Base-by-base conservation (phyloP, 805 yeast genomes). In the Candida patagonica region DNA sequence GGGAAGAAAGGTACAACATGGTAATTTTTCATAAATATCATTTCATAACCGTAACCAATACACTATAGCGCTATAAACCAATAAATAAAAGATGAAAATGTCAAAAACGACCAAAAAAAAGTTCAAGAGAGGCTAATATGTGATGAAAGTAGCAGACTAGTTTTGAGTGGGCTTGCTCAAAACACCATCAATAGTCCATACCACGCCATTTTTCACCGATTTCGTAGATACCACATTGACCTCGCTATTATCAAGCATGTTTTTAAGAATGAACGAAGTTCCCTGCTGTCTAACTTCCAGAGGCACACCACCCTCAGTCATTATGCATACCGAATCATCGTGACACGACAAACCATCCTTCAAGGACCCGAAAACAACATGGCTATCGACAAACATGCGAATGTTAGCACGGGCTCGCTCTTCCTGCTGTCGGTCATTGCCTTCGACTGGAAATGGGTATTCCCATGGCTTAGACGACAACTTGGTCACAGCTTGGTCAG, bases 401-500 rank as follows among this genome's bases (percentile, higher is more conserved):
- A 80, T 58, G 56, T 85, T 85, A 0, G 69, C 61, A 23, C 62
- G 57, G 41, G 78, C 86, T 33, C 70, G 68, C 17, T 66, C 64
- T 35, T 57, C 55, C 26, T 68, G 69, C 17, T 40, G 27, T 54
- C 51, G 30, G 9, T 42, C 37, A 1, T 56, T 55, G 24, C 57
- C 62, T 5, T 62, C 66, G 17, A 65, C 65, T 12, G 74, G 63
- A 4, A 64, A 51, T 6, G 94, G 94, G 57, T 80, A 85, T 54
- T 80, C 79, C 95, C 94, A 86, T 16, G 95, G 95, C 56, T 84
- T 85, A 41, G 56, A 41, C 3, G 58, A 9, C 35, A 78, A 53
- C 1, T 66, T 60, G 24, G 61, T 61, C 43, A 85, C 65, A 3
- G 85, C 88, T 9, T 57, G 59, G 52, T 85, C 75, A 2, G 75